Evolutionary conservation across 768 basidiomycete genomes (phyloP), one percentile per base, ranked within the genome.

Genomic region (Suillus tomentosus): DNA sequence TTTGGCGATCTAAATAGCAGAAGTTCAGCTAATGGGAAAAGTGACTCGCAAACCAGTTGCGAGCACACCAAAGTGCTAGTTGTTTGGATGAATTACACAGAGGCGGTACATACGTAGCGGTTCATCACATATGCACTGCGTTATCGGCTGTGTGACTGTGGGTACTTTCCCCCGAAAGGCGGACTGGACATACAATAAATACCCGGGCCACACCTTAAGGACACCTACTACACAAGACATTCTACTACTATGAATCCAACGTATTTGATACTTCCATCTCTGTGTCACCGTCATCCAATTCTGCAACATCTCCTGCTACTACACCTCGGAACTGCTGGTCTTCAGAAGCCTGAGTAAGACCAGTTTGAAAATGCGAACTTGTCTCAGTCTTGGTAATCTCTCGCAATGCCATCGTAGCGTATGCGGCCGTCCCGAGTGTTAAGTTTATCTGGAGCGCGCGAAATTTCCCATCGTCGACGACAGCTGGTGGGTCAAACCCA

Each of bases 361-460:
- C 79, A n/a, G 84, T 91, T 73, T 97, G 96, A 78, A 88, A 89
- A 70, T 95, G 94, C 47, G 94, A 90, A 73, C 94, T 95, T 22
- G 96, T 98, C 71, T 98, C 95, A 40, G 91, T 93, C 79, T 96
- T 99, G 15, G 95, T 95, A 51, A 97, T 87, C 78, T 97, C 95
- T 48, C 95, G 87, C 68, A 99, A 76, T 4, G 96, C 96, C 97
- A 99, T 99, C 2, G 97, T 99, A 2, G 97, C 97, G 76, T 98
- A 99, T 5, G 94, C 90, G 0, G 94, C 92, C 8, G 94, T 94
- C 15, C 92, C 94, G 17, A 99, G 84, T n/a, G 83, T 86, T 61
- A 98, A 77, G 45, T 88, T 79, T 65, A 99, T 86, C 71, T 96
- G 95, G 42, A 99, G 78, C 5, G 96, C 96, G 75, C 88, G 80